A percentile compares a stretch with the other conserved stretches of the same genome.
phyloP scores from a whole-genome alignment of 1,139 yeast species.

The Yamadazyma friedrichii region DNA sequence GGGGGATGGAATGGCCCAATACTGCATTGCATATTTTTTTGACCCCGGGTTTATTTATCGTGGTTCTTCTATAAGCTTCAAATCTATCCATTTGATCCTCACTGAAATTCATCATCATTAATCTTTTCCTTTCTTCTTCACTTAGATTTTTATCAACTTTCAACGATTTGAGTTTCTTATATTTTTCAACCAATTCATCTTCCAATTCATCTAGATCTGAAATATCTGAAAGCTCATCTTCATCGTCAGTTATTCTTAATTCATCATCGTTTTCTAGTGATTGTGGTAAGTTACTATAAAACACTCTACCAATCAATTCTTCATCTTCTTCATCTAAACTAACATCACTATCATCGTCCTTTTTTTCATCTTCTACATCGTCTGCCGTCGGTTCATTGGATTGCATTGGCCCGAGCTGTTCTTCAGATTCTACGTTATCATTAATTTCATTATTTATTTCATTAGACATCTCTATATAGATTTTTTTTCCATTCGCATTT shows the following conservation, averaged over 20 bases:
- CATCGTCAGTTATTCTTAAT: constrained; percentile 26
- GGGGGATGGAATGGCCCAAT: constrained; percentile 80
- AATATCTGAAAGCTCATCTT: constrained; percentile 15
- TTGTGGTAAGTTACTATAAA: constrained; percentile 30
- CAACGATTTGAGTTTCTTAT: constrained; percentile 24
- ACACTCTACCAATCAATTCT: constrained; percentile 46
- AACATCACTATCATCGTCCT: constrained; percentile 32
- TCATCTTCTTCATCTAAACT: constrained; percentile 50
- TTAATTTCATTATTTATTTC: neutral
- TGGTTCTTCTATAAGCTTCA: constrained; percentile 83
- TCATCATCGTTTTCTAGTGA: constrained; percentile 12
- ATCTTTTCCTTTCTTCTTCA: constrained; percentile 57
- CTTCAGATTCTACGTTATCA: neutral
- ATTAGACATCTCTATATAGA: neutral
- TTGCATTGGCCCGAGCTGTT: neutral
- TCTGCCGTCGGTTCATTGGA: neutral
- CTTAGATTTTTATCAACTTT: constrained; percentile 24
- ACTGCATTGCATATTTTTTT: constrained; percentile 79
- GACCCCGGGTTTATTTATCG: constrained; percentile 75
- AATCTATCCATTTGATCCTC: constrained; percentile 85
- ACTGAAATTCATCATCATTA: constrained; percentile 70
- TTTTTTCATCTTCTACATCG: neutral
- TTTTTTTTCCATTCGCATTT: neutral
- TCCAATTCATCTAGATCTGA: constrained; percentile 33
- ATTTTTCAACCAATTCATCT: constrained; percentile 36